phyloP scores from a whole-genome alignment of 257 asterid species.

The Coffea canephora region DNA sequence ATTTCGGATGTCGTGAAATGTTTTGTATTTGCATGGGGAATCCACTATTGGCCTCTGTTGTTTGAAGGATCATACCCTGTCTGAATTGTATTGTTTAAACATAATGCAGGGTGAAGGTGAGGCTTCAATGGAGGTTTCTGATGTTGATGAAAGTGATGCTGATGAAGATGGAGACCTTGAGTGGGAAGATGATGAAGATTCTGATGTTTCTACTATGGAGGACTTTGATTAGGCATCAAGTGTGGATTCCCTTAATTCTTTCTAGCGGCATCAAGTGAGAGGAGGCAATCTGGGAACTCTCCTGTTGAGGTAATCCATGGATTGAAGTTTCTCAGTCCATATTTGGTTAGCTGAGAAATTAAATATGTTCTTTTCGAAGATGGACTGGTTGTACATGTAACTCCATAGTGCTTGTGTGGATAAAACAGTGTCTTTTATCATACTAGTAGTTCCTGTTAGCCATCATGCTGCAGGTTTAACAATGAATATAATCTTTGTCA shows the following conservation, averaged over 20 bases:
- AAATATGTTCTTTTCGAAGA: background rate
- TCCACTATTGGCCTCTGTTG: background rate
- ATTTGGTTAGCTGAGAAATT: background rate
- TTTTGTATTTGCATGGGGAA: background rate
- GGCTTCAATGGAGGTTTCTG: conserved; percentile 39
- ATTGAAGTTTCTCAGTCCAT: background rate
- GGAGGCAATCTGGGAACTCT: background rate
- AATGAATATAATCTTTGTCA: background rate
- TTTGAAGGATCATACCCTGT: too few species aligned
- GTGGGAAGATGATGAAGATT: conserved; percentile 27
- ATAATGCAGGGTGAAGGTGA: conserved; percentile 62
- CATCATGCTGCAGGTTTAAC: background rate
- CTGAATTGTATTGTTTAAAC: background rate
- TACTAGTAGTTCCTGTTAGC: background rate
- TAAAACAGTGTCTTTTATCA: background rate
- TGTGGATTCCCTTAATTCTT: background rate
- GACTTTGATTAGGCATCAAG: background rate
- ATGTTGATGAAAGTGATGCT: conserved; percentile 33
- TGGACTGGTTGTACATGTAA: background rate
- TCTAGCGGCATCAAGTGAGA: background rate
- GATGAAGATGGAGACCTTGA: conserved; percentile 49
- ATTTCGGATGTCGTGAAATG: background rate
- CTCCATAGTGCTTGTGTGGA: background rate
- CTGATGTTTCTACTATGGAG: conserved; percentile 22
- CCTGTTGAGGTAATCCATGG: background rate